Conservation (phyloP, 441 rosid species). For the Isatis lusitanica region DNA sequence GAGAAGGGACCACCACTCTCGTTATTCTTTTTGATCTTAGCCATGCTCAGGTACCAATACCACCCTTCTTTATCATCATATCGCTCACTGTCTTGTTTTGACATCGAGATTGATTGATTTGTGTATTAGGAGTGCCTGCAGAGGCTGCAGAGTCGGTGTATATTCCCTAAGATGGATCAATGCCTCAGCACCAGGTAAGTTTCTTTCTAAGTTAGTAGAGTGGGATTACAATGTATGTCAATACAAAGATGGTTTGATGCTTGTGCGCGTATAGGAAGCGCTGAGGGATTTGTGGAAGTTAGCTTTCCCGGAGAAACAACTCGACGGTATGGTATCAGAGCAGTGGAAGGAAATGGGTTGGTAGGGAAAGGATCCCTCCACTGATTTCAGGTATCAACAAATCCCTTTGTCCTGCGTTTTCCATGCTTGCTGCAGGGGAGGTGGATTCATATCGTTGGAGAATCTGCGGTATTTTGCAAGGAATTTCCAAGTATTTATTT, state of each 20-base stretch:
- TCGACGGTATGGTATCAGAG: constrained; percentile 65
- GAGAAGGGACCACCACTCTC: constrained; percentile 71
- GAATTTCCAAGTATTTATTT: constrained; percentile 53
- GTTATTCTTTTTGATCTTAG: constrained; percentile 86
- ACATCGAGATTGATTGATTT: not conserved
- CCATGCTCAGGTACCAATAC: constrained; percentile 59
- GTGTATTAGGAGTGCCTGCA: constrained; percentile 76
- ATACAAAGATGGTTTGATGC: not conserved
- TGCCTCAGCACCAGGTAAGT: constrained; percentile 71
- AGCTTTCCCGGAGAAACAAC: constrained; percentile 75
- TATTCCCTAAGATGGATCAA: constrained; percentile 72
- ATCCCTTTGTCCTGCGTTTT: not conserved
- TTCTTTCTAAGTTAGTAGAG: not conserved
- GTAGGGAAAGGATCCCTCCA: constrained; percentile 89
- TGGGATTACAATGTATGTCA: not conserved
- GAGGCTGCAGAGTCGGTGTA: constrained; percentile 74
- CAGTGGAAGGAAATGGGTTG: constrained; percentile 93
- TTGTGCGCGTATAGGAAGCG: constrained; percentile 49
- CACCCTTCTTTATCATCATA: not conserved
- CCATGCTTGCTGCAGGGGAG: constrained; percentile 55
- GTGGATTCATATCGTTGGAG: constrained; percentile 82
- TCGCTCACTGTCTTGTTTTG: not conserved
- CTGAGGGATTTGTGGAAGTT: constrained; percentile 64
- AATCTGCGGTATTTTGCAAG: constrained; percentile 71
- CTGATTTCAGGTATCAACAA: constrained; percentile 64